phyloP scores from a whole-genome alignment of 1,139 yeast genomes.

The Yamadazyma songkhlaensis region DNA sequence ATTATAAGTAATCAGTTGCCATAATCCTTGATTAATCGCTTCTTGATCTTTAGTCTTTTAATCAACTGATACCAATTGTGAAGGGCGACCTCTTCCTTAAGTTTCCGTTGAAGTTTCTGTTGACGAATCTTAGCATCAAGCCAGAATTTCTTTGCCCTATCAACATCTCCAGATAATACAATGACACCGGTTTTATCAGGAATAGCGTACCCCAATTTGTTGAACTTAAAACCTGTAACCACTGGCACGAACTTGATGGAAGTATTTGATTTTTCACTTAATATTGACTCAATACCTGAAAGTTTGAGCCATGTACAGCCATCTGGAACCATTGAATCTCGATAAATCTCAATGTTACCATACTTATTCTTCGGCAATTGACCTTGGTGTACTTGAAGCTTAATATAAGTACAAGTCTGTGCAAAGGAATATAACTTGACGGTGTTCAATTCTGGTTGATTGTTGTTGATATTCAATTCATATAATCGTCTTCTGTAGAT shows the following conservation, averaged over 20 bases:
- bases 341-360: slow-evolving; percentile 36
- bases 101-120: slow-evolving; percentile 4
- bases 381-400: slow-evolving; percentile 14
- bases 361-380: slow-evolving; percentile 26
- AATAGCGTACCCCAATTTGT: slow-evolving; percentile 25
- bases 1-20: slow-evolving; percentile 17
- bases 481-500: slow-evolving; percentile 19
- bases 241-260: slow-evolving; percentile 29
- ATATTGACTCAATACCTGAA: slow-evolving; percentile 22
- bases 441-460: slow-evolving; percentile 20
- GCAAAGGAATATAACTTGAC: slow-evolving; percentile 24
- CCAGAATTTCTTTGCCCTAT: slow-evolving; percentile 27
- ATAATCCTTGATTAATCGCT: slow-evolving; percentile 15
- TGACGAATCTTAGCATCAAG: slow-evolving; percentile 20
- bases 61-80: slow-evolving; percentile 23
- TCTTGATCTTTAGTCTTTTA: slow-evolving; percentile 19
- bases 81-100: slow-evolving; percentile 7
- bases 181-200: slow-evolving; percentile 33
- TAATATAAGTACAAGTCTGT: slow-evolving; percentile 32
- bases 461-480: slow-evolving; percentile 19
- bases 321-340: slow-evolving; percentile 32
- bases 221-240: slow-evolving; percentile 32
- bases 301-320: slow-evolving; percentile 30
- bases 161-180: slow-evolving; percentile 19
- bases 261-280: slow-evolving; percentile 12